Evolutionary conservation across 1,139 yeast species (phyloP).

Genomic region (Debaryomyces sp.): DNA sequence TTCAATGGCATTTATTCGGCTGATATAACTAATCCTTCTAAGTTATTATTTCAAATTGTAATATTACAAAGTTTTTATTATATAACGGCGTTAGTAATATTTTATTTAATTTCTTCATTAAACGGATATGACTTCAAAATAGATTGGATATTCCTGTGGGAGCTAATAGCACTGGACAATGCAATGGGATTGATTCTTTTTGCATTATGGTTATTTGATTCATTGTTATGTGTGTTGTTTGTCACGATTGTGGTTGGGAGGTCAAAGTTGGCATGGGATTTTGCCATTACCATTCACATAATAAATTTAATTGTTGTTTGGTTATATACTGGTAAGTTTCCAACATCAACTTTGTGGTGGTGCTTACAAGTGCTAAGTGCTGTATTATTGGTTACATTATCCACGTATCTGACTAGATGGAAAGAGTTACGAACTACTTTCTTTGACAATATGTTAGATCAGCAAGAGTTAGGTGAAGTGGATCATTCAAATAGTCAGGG

Average conservation of each 20-base stretch:
- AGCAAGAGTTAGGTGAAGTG: constrained; percentile 42
- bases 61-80: constrained; percentile 70
- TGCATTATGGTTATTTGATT: constrained; percentile 77
- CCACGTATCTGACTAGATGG: constrained; percentile 89
- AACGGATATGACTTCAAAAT: constrained; percentile 65
- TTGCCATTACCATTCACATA: constrained; percentile 86
- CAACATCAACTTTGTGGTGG: constrained; percentile 83
- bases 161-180: constrained; percentile 69
- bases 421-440: constrained; percentile 84
- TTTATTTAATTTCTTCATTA: constrained; percentile 57
- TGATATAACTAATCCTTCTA: constrained; percentile 42
- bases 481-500: constrained; percentile 17
- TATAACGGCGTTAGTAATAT: constrained; percentile 58
- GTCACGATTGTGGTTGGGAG: constrained; percentile 89
- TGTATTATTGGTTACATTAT: constrained; percentile 69
- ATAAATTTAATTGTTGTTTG: constrained; percentile 74
- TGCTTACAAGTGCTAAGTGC: constrained; percentile 70
- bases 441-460: constrained; percentile 76
- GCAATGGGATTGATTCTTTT: constrained; percentile 78
- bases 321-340: constrained; percentile 66
- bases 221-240: constrained; percentile 75
- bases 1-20: constrained; percentile 27
- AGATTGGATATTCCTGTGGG: constrained; percentile 84
- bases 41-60: constrained; percentile 55
- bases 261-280: constrained; percentile 93